phyloP scores from a whole-genome alignment of 108 stramenopile genomes.

The Nitzschia sp. region DNA sequence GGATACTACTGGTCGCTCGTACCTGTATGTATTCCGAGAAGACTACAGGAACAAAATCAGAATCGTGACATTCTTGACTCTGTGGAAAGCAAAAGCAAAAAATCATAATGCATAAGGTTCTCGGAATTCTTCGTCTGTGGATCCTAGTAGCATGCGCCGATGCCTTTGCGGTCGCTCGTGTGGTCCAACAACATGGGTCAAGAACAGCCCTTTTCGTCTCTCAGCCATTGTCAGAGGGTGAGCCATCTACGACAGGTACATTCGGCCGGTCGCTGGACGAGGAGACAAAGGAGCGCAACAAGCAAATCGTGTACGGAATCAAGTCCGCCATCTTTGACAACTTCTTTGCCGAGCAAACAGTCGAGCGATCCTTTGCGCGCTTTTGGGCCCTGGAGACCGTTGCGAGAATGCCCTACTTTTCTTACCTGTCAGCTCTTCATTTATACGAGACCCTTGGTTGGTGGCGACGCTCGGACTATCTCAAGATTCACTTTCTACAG shows the following conservation, averaged over 20 bases:
- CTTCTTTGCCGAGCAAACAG: slow-evolving; percentile 47
- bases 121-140: no score
- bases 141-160: no score
- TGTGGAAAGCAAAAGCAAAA: no score
- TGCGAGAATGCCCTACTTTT: slow-evolving; percentile 92
- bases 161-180: not conserved
- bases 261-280: not conserved
- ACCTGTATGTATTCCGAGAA: no score
- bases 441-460: slow-evolving; percentile 90
- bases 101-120: no score
- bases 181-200: not conserved
- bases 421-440: slow-evolving; percentile 89
- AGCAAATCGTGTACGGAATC: slow-evolving; percentile 1
- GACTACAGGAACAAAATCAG: no score
- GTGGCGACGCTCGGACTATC: slow-evolving; percentile 73
- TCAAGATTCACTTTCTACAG: slow-evolving; percentile 90
- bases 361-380: slow-evolving; percentile 34
- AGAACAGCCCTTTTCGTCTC: not conserved
- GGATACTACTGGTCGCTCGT: no score
- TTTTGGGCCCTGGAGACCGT: slow-evolving; percentile 89
- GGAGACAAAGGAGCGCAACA: not conserved
- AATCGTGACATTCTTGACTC: no score
- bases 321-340: slow-evolving; percentile 34
- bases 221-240: slow-evolving; percentile 1
- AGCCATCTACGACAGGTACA: not conserved